Percentiles rank a stretch among this genome's conserved stretches.
These are phyloP conservation scores for Alternaria angustiovoidea DNA, from an alignment of 2,329 filamentous ascomycete genomes.

Conservation along the genomic window DNA sequence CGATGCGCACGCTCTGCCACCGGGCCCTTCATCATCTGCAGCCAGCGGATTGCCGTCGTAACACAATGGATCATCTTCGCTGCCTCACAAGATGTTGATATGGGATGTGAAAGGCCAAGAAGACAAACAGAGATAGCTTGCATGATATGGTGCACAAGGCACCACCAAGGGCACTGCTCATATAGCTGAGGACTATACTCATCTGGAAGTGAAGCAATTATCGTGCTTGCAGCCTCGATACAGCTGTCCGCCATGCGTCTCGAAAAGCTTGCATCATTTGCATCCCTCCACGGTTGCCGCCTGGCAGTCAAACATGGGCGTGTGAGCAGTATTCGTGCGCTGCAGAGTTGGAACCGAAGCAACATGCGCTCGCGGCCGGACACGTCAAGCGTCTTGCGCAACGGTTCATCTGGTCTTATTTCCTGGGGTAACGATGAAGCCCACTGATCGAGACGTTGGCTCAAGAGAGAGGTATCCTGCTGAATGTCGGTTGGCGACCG, in stretches of 20 bases:
- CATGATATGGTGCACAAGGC: constrained; percentile 51
- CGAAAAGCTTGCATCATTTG: constrained; percentile 37
- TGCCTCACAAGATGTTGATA: constrained; percentile 29
- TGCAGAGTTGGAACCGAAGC: constrained; percentile 47
- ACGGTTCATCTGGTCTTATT: constrained; percentile 36
- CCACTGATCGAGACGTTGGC: constrained; percentile 48
- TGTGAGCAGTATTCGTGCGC: constrained; percentile 52
- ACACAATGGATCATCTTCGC: constrained; percentile 32
- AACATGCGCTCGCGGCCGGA: constrained; percentile 40
- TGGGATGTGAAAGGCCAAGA: constrained; percentile 46
- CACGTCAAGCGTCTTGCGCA: not conserved
- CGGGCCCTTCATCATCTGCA: constrained; percentile 44
- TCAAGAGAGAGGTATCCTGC: constrained; percentile 41
- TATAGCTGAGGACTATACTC: constrained; percentile 42
- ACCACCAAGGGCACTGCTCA: constrained; percentile 53
- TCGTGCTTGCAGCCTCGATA: constrained; percentile 47
- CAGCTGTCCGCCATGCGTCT: constrained; percentile 45
- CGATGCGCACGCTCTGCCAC: constrained; percentile 35
- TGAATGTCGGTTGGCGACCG: constrained; percentile 47
- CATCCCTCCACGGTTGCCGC: constrained; percentile 25
- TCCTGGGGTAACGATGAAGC: constrained; percentile 36
- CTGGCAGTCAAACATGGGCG: constrained; percentile 49
- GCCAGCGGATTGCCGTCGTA: constrained; percentile 46
- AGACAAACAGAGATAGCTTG: constrained; percentile 52
- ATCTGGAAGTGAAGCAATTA: constrained; percentile 48